Base-by-base conservation (phyloP, 352 stramenopile species). In the Pythium monospermum region DNA sequence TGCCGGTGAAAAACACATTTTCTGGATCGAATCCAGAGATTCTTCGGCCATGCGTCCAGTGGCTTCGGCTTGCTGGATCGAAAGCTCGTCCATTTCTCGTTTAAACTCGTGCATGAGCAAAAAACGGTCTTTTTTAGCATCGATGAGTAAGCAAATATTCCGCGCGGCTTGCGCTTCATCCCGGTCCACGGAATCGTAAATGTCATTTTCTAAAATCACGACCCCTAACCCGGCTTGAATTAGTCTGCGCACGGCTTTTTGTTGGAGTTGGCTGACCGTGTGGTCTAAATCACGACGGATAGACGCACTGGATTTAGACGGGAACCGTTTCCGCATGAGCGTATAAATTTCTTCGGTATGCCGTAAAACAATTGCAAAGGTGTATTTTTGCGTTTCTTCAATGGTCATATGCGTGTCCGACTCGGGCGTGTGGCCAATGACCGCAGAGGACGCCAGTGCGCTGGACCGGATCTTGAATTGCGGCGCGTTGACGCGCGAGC, bases 341-440 rank as follows among this genome's bases (percentile, higher is more conserved):
- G 73, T 55, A 35, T 83, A 83, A 22, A 94, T 72, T 61, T 94
- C 81, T 31, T 87, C 63, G 28, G 81, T 91, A 61, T 91, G 79
- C 49, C 84, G 80, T 2, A 94, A 59, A n/a, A 94, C 72, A 37
- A 94, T 75, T 3, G 83, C 81, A 55, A 94, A 94, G 26, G 83
- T 94, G 59, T 94, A 94, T 65, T 91, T 91, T 45, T 94, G 83
- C 42, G 79, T 72, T 61, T 94, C 83, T 28, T 94, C 76, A 32
- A 94, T 89, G 1, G 78, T 87, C 48, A 91, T 69, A 36, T 91
- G 81, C 3, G 81, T 71, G 0, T 71, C 62, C 7, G 7, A 64
- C 59, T 64, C 56, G 15, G 54, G 16, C 4, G 49, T 49, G 33
- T 68, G 35, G 33, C 40, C 52, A 25, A 66, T 61, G 26, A 66